Evolutionary conservation across 228 moss, liverwort and hornwort species (phyloP).

Genomic region (Sphagnum magellanicum): DNA sequence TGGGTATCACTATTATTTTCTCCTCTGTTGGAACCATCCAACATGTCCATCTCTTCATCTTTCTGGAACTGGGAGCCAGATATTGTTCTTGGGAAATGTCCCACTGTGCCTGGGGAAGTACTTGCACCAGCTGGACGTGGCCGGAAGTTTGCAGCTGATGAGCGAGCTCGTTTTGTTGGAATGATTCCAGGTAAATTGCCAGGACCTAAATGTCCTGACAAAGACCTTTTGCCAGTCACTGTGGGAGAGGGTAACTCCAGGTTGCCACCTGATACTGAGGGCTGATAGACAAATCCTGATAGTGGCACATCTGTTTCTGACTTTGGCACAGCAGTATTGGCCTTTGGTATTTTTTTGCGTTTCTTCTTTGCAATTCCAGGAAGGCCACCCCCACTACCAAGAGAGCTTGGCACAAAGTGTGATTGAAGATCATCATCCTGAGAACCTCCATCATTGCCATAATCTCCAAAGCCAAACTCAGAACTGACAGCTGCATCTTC

Average conservation of each 20-base stretch:
- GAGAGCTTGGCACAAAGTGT: constrained; percentile 27
- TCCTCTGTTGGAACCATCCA: constrained; percentile 20
- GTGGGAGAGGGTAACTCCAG: constrained; percentile 44
- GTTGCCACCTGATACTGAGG: constrained; percentile 25
- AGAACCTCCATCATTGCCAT: constrained; percentile 15
- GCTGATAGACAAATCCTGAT: neutral
- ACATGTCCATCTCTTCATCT: neutral
- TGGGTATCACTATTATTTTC: constrained; percentile 12
- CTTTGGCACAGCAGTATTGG: constrained; percentile 31
- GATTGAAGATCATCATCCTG: constrained; percentile 47
- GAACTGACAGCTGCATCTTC: constrained; percentile 18
- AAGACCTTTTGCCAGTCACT: constrained; percentile 54
- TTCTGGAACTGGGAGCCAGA: constrained; percentile 13
- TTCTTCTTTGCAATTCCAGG: constrained; percentile 62
- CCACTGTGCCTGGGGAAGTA: constrained; percentile 24
- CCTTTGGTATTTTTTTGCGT: constrained; percentile 67
- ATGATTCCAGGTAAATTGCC: constrained; percentile 51
- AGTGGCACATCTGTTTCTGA: constrained; percentile 12
- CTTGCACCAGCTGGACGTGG: constrained; percentile 46
- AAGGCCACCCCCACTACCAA: constrained; percentile 26
- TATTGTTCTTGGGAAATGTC: constrained; percentile 10
- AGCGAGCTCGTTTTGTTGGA: constrained; percentile 73
- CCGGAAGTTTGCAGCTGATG: constrained; percentile 49
- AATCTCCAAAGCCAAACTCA: constrained; percentile 26
- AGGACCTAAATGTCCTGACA: constrained; percentile 22